A percentile compares a stretch with the other conserved stretches of the same genome.
These are phyloP conservation scores for Cercophora newfieldiana DNA, from an alignment of 495 filamentous ascomycete species.

Conservation along the genomic window DNA sequence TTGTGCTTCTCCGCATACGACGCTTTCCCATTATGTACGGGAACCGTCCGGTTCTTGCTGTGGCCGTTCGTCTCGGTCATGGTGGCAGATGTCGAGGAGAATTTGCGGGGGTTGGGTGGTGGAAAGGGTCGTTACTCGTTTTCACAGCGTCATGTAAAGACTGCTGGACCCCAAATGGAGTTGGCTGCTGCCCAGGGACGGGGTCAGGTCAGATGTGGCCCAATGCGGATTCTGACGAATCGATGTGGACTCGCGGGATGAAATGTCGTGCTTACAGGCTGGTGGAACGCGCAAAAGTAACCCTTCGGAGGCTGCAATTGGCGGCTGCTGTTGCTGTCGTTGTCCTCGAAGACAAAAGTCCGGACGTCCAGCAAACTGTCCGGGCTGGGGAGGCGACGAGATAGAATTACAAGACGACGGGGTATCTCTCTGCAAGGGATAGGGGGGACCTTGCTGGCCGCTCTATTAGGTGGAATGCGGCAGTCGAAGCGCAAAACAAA, in stretches of 20 bases:
- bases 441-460: slow-evolving; percentile 13
- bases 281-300: background rate
- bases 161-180: background rate
- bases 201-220: background rate
- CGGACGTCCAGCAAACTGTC: slow-evolving; percentile 3
- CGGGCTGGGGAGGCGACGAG: background rate
- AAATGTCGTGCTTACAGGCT: background rate
- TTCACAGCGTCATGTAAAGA: slow-evolving; percentile 10
- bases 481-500: slow-evolving; percentile 19
- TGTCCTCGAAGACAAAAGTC: background rate
- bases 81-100: slow-evolving; percentile 46
- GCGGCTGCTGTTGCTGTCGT: background rate
- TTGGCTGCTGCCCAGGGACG: background rate
- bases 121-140: slow-evolving; percentile 1
- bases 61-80: slow-evolving; percentile 36
- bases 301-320: background rate
- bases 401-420: slow-evolving; percentile 7
- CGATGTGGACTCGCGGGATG: background rate
- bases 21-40: slow-evolving; percentile 49
- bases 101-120: background rate
- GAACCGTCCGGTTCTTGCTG: slow-evolving; percentile 34
- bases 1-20: slow-evolving; percentile 75
- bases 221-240: background rate
- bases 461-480: slow-evolving; percentile 22
- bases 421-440: slow-evolving; percentile 30